Evolutionary conservation across 331 rosid genomes (phyloP), one percentile per base, ranked within the genome.

Genomic region (Pyracantha coccinea): DNA sequence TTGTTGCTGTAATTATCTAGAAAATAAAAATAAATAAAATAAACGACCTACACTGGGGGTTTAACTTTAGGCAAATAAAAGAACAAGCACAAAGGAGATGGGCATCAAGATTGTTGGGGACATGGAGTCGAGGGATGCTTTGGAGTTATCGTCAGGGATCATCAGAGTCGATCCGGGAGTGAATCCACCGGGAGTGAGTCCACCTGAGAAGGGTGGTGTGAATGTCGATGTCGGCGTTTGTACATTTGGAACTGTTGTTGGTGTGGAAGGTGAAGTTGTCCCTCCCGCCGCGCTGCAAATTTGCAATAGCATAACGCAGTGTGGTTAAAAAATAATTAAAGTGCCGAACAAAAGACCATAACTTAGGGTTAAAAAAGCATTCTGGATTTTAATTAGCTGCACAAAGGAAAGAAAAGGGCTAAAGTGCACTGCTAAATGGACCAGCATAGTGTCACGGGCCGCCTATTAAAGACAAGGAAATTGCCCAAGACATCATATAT

Each of bases 261-360:
- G 33, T 3, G 96, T 79, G 61, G 86, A 76, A 20, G 98, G 90
- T 6, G 87, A 79, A 17, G 32, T 79, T 69, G 81, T 27, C 63
- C 99, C 97, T 82, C 99, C 96, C 7, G 92, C 93, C 68, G 89
- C 44, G 81, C 99, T 94, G 82, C 25, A 69, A 63, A 74, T 68
- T 9, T 73, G 41, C 32, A 70, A 19, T 35, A 35, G 23, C 72
- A 53, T 66, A 52, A 31, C 29, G 45, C 58, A 55, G 13, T 19
- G 23, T 2, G 7, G 8, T 14, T 16, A 50, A 50, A 50, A 50
- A 16, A 1, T 7, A 17, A 16, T 14, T 50, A 0, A 33, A 14
- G 57, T 50, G 57, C 16, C 57, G 24, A 21, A 53, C 13, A 57
- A 23, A 21, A 23, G 8, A 24, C 32, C 38, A 2, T 33, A 33